These are phyloP conservation scores for Saccharomyces hybrid DNA, from an alignment of 1,139 yeast genomes.

Conservation along the genomic window DNA sequence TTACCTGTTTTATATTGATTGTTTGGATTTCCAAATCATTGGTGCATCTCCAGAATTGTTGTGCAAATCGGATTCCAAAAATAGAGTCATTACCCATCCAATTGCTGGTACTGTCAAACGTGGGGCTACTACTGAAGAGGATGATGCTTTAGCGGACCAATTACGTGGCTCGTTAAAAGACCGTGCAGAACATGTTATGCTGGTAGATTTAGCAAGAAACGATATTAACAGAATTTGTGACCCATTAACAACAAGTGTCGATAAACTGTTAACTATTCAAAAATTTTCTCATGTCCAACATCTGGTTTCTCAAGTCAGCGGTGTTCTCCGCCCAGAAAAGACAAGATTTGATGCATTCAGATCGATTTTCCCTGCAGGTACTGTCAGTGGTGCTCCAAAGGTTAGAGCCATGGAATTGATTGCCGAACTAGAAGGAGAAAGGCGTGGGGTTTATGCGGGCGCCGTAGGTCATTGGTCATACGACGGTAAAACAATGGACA, in stretches of 20 bases:
- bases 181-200: constrained; percentile 96
- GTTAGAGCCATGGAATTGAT: constrained; percentile 94
- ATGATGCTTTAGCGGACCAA: constrained; percentile 68
- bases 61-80: constrained; percentile 67
- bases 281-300: constrained; percentile 97
- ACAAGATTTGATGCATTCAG: constrained; percentile 94
- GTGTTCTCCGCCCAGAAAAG: constrained; percentile 73
- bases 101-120: constrained; percentile 93
- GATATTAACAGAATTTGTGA: constrained; percentile 92
- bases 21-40: constrained; percentile 82
- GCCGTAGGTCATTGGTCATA: constrained; percentile 99
- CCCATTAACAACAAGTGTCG: constrained; percentile 77
- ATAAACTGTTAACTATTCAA: constrained; percentile 79
- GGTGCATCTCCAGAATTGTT: constrained; percentile 96
- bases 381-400: constrained; percentile 97
- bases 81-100: constrained; percentile 85
- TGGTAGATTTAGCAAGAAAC: constrained; percentile 93
- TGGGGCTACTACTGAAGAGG: constrained; percentile 87
- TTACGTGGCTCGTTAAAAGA: constrained; percentile 79
- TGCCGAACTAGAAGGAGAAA: constrained; percentile 80
- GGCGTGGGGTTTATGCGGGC: constrained; percentile 95
- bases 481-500: constrained; percentile 87
- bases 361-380: constrained; percentile 97
- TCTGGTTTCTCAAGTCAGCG: constrained; percentile 89
- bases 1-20: constrained; percentile 86